Percentiles rank a stretch among this genome's conserved stretches.
These are phyloP conservation scores for Cavenderia fasciculata DNA, from an alignment of 78 protist genomes.

Conservation along the genomic window DNA sequence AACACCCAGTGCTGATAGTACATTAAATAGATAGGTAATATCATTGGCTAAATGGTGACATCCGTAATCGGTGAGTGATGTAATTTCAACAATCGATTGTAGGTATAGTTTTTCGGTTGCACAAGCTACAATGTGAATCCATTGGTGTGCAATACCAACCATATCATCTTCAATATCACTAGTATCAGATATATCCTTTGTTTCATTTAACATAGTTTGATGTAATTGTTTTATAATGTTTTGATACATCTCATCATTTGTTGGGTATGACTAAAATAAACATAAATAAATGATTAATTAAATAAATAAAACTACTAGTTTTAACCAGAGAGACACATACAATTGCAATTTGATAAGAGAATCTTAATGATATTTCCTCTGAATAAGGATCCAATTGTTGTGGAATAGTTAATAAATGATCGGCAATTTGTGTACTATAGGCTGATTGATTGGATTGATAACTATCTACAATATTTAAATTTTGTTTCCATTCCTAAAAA, in stretches of 20 bases:
- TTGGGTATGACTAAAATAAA: not conserved
- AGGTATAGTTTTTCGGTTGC: constrained; percentile 63
- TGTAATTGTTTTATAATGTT: constrained; percentile 9
- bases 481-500: constrained; percentile 28
- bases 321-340: too few relatives aligned
- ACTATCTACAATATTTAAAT: not conserved
- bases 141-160: constrained; percentile 74
- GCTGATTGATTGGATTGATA: not conserved
- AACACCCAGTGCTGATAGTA: constrained; percentile 61
- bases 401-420: constrained; percentile 54
- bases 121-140: constrained; percentile 54
- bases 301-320: too few relatives aligned
- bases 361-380: constrained; percentile 40
- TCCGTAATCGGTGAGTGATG: constrained; percentile 8
- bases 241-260: constrained; percentile 55
- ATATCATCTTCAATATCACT: not conserved
- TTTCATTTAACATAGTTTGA: not conserved
- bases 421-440: constrained; percentile 55
- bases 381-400: constrained; percentile 71
- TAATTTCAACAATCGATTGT: constrained; percentile 59
- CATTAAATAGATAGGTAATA: constrained; percentile 54
- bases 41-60: constrained; percentile 52
- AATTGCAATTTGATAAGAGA: constrained; percentile 10
- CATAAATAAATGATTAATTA: not conserved
- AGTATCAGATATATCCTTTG: not conserved